These are phyloP conservation scores for Yamagishiella unicocca DNA, from an alignment of 139 green algal genomes.

Conservation along the genomic window DNA sequence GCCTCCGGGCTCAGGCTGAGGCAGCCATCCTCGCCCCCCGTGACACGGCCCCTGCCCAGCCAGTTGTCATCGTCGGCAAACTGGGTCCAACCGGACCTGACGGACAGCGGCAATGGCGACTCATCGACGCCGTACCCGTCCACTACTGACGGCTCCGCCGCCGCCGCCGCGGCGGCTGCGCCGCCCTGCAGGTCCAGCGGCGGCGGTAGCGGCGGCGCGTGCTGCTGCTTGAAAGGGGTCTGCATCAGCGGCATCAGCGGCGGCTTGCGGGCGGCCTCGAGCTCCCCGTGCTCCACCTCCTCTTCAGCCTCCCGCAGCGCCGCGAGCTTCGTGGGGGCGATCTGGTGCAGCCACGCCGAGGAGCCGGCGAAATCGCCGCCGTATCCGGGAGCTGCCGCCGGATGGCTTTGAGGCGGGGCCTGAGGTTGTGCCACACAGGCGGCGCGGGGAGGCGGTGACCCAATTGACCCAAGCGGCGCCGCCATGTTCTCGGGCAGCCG, in stretches of 20 bases:
- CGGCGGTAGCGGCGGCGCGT: background rate
- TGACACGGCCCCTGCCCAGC: too few relatives aligned
- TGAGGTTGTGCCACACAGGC: too few relatives aligned
- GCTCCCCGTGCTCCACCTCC: constrained; percentile 6
- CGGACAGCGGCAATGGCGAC: background rate
- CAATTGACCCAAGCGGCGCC: too few relatives aligned
- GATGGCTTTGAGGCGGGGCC: too few relatives aligned
- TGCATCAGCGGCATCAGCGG: background rate
- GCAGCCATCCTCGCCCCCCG: too few relatives aligned
- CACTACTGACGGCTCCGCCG: too few relatives aligned
- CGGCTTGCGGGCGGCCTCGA: background rate
- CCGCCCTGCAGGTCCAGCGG: background rate
- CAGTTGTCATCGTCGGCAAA: background rate
- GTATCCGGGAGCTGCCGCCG: too few relatives aligned
- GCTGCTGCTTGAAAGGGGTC: too few relatives aligned
- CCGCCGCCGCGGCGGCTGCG: background rate
- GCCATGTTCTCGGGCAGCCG: too few relatives aligned
- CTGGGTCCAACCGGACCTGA: background rate
- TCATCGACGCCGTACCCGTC: background rate
- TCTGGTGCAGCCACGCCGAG: constrained; percentile 39
- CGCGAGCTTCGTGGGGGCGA: constrained; percentile 4
- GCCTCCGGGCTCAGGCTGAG: too few relatives aligned
- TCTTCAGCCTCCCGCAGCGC: background rate
- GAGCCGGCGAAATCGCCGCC: too few relatives aligned
- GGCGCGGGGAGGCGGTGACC: too few relatives aligned